Evolutionary conservation across 257 asterid genomes (phyloP), one percentile per base, ranked within the genome.

Genomic region (Coffea eugenioides): DNA sequence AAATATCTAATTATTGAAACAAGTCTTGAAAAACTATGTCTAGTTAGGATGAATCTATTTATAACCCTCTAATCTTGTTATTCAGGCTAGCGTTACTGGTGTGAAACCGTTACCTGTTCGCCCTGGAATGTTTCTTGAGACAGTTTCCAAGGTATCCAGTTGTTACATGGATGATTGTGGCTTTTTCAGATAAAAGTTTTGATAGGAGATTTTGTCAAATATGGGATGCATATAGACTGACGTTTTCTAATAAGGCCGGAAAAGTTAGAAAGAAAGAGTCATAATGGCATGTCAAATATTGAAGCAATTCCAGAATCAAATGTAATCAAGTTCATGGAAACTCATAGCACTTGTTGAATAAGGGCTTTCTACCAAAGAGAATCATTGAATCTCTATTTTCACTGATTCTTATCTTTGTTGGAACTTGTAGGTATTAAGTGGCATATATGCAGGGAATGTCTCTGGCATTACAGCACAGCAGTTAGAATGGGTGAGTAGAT

Each of bases 61-160:
- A 80, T 88, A 80, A 88, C 82, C 39, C 77, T 80, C 80, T 74
- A 78, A 66, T 86, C 66, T 82, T 87, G 83, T 74, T 85, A 67
- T 86, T 68, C 94, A 95, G 98, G 97, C 80, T 79, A 93, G 98
- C 82, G 89, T 92, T 84, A 85, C 88, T 79, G 98, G 97, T 51
- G 89, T 86, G 54, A 91, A 85, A 79, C 90, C 97, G 73, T 83
- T 90, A 80, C 97, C 98, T 48, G 99, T 95, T 74, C 96, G 98
- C 34, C 98, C 98, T 69, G 99, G 98, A 87, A 95, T 95, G 99
- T 95, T 95, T 85, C 96, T 93, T 76, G 98, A 95, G 81, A 95
- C 98, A 67, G 99, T 95, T 80, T 86, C 99, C 83, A 95, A 95
- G 99, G 99, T 92, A 88, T 80, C 68, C 74, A 74, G 65, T 62